Evolutionary conservation across 2,329 filamentous ascomycete genomes (phyloP), one percentile per base, ranked within the genome.

Genomic region (Sporothrix humicola): DNA sequence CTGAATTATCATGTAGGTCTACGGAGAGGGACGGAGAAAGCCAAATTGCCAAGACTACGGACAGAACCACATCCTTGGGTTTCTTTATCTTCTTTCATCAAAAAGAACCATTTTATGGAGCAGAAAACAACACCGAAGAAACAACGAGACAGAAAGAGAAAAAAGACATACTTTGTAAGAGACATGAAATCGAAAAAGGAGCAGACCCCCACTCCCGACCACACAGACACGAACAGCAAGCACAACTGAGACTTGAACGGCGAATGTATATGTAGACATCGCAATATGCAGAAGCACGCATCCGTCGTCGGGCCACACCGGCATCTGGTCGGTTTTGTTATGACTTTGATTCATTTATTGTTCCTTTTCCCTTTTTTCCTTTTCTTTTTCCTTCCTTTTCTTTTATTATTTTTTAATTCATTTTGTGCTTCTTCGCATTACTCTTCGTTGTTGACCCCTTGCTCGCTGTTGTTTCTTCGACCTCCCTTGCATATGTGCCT

Each of bases 211-310:
- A 26, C 31, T 37, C 31, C 31, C 7, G 2, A 23, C 23, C 37
- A 44, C n/a, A 46, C 10, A 1, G n/a, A 46, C 59, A 13, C 37
- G 59, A 23, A 23, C 59, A 46, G 31, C 4, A 37, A 37, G 31
- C 31, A 37, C 7, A 37, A 6, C 31, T 2, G 31, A 37, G 31
- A 37, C 31, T 37, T 37, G 31, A 37, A 37, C 4, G 31, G 31
- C 31, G 31, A 37, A 37, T 37, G 31, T 3, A 37, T 37, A 37
- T 7, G 31, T 37, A 37, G 31, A 37, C 58, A 13, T 61, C 31
- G 58, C 31, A 61, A 42, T 42, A n/a, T 42, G 26, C 31, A 61
- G 8, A 61, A 15, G 58, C 58, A 61, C 13, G 58, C 58, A 61
- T 42, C 42, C 61, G 61, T 65, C 10, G 1, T 7, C 23, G 10